A percentile compares a stretch with the other conserved stretches of the same genome.
These are phyloP conservation scores for Suhomyces choctaworum DNA, from an alignment of 1,139 yeast species.

Conservation along the genomic window DNA sequence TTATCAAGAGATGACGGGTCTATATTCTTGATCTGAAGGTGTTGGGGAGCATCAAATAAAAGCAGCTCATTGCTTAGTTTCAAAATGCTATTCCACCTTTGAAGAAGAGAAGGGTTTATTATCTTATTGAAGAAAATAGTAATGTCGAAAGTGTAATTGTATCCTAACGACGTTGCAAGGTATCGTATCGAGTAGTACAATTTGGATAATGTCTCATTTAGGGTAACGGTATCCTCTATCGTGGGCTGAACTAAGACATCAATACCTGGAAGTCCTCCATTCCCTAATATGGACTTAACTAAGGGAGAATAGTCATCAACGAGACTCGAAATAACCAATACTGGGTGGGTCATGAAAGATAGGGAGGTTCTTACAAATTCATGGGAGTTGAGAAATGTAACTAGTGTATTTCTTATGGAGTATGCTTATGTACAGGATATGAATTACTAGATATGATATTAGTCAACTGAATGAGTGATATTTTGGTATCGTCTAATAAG, in stretches of 20 bases:
- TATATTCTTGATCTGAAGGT: conserved; percentile 1
- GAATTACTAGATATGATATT: conserved; percentile 1
- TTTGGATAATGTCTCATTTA: conserved; percentile 29
- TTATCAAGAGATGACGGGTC: not conserved
- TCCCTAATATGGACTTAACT: conserved; percentile 19
- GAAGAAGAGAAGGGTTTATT: not conserved
- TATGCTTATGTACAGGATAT: conserved; percentile 4
- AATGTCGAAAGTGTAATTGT: conserved; percentile 31
- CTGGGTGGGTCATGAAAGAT: conserved; percentile 22
- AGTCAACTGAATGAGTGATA: too few species aligned
- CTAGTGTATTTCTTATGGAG: not conserved
- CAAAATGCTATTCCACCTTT: conserved; percentile 9
- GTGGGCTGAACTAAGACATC: conserved; percentile 26
- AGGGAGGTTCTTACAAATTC: too few species aligned
- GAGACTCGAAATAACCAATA: conserved; percentile 24
- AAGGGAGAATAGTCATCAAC: conserved; percentile 25
- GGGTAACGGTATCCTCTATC: conserved; percentile 21
- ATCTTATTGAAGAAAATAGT: conserved; percentile 31
- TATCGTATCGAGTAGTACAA: conserved; percentile 30
- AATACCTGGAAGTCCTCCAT: conserved; percentile 15
- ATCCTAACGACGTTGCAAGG: conserved; percentile 21
- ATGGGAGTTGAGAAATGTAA: not conserved
- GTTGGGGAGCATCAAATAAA: not conserved
- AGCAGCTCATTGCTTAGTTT: conserved; percentile 3
- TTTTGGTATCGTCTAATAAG: too few species aligned